Conservation (phyloP, 768 basidiomycete species). For the Lactarius vividus region DNA sequence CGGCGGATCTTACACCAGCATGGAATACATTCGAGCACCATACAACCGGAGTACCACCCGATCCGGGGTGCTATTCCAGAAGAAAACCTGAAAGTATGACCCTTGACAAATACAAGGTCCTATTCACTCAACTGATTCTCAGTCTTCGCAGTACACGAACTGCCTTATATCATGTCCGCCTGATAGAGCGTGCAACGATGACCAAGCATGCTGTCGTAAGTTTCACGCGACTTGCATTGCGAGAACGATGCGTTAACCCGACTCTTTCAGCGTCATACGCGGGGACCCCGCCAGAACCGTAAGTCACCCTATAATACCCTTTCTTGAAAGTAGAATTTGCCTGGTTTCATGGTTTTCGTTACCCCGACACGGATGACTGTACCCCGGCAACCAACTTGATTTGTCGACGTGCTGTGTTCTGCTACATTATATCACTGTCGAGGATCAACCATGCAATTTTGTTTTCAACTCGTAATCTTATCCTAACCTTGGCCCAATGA, state of each 20-base stretch:
- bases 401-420: background rate
- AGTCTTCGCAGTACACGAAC: slow-evolving; percentile 53
- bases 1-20: slow-evolving; percentile 81
- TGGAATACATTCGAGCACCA: slow-evolving; percentile 93
- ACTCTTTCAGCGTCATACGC: slow-evolving; percentile 15
- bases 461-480: background rate
- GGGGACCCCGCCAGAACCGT: slow-evolving; percentile 11
- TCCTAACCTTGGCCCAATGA: background rate
- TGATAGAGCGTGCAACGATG: slow-evolving; percentile 66
- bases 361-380: background rate
- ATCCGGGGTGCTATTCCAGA: slow-evolving; percentile 43
- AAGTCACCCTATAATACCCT: background rate
- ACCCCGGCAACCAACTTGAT: background rate
- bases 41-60: slow-evolving; percentile 80
- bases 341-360: background rate
- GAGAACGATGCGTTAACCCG: background rate
- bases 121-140: slow-evolving; percentile 14
- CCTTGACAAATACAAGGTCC: background rate
- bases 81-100: slow-evolving; percentile 47
- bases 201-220: slow-evolving; percentile 82
- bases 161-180: slow-evolving; percentile 74
- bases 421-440: background rate
- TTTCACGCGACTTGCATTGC: slow-evolving; percentile 21
- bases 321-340: background rate
- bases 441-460: background rate